Evolutionary conservation across 1,284 basidiomycete genomes (phyloP), one percentile per base, ranked within the genome.

Genomic region (Singerocomus inundabilis): DNA sequence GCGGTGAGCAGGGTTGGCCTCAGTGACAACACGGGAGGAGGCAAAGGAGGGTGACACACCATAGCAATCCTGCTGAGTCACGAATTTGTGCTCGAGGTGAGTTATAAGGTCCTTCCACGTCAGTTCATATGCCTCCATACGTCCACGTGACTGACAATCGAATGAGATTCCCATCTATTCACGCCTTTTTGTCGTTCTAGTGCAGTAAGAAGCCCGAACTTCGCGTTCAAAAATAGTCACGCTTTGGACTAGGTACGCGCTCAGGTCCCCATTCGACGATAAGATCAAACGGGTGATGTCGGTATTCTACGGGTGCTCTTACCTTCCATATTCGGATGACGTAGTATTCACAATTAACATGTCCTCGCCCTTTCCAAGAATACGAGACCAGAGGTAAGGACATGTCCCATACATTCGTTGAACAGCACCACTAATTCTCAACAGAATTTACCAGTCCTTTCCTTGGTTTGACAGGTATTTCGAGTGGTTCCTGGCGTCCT

Each of bases 31-130:
- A 21, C 21, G 26, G 10, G 15, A 40, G 8, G 35, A 13, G 48
- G 32, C 9, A n/a, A 6, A 38, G 26, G 16, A 31, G 11, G 39
- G 7, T 15, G 4, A 71, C 85, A 54, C 62, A 93, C 93, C 90
- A 61, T 95, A 95, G 64, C 94, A 97, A 67, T 98, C 94, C 94
- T 93, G 97, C 62, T 96, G 92, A 4, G 89, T 93, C 11, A 97
- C 89, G 66, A 94, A 98, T 68, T 98, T 94, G 60, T 91, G 88
- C 69, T 96, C 93, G 4, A 89, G 75, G 47, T 97, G 72, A 9
- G 92, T 90, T 2, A 84, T 74, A 25, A 97, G 72, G 69, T 93
- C 90, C 50, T 93, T 98, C 94, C 91, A 97, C 96, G 64, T 98
- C 94, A 44, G 96, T 77, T 94, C 94, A 98, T 18, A 95, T 80